phyloP scores from a whole-genome alignment of 192 early-diverging fungal species.

The Linnemannia exigua region DNA sequence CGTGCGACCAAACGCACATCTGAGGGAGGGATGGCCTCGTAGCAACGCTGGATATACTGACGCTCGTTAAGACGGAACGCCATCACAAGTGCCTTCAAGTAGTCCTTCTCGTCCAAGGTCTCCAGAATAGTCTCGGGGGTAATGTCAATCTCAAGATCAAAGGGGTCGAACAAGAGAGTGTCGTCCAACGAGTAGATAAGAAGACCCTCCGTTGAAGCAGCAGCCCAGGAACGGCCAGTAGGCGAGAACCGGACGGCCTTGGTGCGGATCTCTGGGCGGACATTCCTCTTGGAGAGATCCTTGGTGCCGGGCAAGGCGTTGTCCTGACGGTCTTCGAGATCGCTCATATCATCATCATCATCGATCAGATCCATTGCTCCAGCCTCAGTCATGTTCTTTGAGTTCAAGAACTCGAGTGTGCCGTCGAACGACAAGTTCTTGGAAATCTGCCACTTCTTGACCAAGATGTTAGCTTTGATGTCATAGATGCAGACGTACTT shows the following conservation, averaged over 20 bases:
- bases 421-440: conserved; percentile 95
- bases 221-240: conserved; percentile 95
- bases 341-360: conserved; percentile 87
- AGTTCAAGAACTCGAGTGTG: conserved; percentile 91
- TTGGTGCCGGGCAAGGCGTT: conserved; percentile 90
- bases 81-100: conserved; percentile 91
- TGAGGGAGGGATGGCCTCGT: conserved; percentile 83
- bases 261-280: conserved; percentile 85
- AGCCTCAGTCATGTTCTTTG: conserved; percentile 94
- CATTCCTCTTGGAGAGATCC: conserved; percentile 85
- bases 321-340: conserved; percentile 88
- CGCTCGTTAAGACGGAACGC: conserved; percentile 94
- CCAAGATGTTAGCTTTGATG: conserved; percentile 74
- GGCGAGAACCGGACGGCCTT: conserved; percentile 93
- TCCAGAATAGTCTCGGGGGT: conserved; percentile 89
- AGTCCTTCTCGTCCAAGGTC: conserved; percentile 82
- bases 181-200: conserved; percentile 97
- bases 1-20: conserved; percentile 83
- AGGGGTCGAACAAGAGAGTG: conserved; percentile 94
- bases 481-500: conserved; percentile 98
- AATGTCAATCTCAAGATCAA: conserved; percentile 97
- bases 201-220: conserved; percentile 96
- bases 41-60: conserved; percentile 81
- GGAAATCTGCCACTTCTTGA: conserved; percentile 94
- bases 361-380: conserved; percentile 88